phyloP scores from a whole-genome alignment of 2,329 filamentous ascomycete genomes.

The Catunica adiposa region DNA sequence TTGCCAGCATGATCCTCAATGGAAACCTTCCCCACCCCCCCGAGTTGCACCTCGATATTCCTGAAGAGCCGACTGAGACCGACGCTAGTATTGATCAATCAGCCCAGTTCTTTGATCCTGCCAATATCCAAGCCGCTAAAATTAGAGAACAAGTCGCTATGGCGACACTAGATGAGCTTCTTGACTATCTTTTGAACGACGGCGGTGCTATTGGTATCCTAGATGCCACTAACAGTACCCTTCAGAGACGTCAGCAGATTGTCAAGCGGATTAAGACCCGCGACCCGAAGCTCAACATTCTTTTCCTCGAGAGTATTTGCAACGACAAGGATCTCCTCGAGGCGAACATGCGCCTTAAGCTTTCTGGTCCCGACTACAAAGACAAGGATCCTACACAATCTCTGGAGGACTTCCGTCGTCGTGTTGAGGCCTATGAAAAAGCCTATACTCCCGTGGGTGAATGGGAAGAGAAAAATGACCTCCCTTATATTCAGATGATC shows the following conservation, averaged over 20 bases:
- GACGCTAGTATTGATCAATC: constrained; percentile 54
- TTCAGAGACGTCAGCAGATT: constrained; percentile 66
- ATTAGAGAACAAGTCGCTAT: constrained; percentile 84
- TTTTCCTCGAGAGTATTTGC: constrained; percentile 93
- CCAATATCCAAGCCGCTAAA: constrained; percentile 64
- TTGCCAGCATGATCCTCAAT: constrained; percentile 42
- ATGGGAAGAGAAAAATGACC: constrained; percentile 75
- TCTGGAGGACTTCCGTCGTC: constrained; percentile 78
- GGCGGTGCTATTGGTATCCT: constrained; percentile 87
- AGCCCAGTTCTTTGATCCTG: constrained; percentile 83
- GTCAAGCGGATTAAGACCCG: constrained; percentile 68
- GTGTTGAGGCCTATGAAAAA: constrained; percentile 84
- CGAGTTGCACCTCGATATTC: constrained; percentile 12
- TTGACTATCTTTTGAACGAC: constrained; percentile 70
- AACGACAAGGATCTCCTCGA: constrained; percentile 70
- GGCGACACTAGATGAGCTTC: constrained; percentile 76
- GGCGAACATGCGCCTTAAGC: constrained; percentile 91
- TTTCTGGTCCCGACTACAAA: constrained; percentile 89
- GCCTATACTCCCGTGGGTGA: constrained; percentile 82
- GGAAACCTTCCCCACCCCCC: constrained; percentile 23
- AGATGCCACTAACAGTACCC: constrained; percentile 92
- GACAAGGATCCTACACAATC: constrained; percentile 79
- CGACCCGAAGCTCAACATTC: constrained; percentile 74
- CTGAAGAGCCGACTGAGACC: not conserved
- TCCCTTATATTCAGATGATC: constrained; percentile 96